Base-by-base conservation (phyloP, 768 basidiomycete species). In the Lactifluus pinguis region DNA sequence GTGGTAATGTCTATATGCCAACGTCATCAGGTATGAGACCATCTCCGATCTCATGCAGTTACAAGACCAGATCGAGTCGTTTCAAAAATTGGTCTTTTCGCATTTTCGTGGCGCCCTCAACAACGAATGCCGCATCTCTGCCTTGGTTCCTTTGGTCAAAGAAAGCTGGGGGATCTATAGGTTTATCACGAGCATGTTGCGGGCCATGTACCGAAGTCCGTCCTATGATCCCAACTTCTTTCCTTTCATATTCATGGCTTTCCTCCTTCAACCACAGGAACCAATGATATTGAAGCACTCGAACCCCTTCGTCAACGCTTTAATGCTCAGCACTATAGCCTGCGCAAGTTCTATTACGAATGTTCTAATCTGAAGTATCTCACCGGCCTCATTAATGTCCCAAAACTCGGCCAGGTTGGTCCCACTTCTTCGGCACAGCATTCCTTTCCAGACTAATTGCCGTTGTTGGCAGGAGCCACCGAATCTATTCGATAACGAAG, bases 111-210 rank as follows among this genome's bases (percentile, higher is more conserved):
- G 87, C 63, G 92, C 92, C 17, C 77, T 84, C 50, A 98, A 97
- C 70, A 99, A 99, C 66, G 97, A 99, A 74, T 97, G 95, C 72
- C 87, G 95, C 32, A 99, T 99, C 62, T 95, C 95, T 38, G 79
- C 97, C 2, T 76, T 99, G 51, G 97, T 99, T 2, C 95, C 97
- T 25, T 80, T 98, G 13, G 97, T 99, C 57, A 99, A 99, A 74
- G 97, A 99, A 75, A 95, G 92, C 68, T 99, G 95, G 85, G 95
- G 95, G 41, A 99, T 99, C 60, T 99, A 99, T 74, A 83, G 92
- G 49, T 99, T 98, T 75, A 95, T 98, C 70, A 98, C 95, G 10
- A 95, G 92, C 75, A 99, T 99, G 97, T 77, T 98, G 71, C 81
- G 97, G 29, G 97, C 97, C 1, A 91, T 99, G 89, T 91, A 95